phyloP scores from a whole-genome alignment of 371 early-diverging fungal genomes.

The Actinomucor elegans region DNA sequence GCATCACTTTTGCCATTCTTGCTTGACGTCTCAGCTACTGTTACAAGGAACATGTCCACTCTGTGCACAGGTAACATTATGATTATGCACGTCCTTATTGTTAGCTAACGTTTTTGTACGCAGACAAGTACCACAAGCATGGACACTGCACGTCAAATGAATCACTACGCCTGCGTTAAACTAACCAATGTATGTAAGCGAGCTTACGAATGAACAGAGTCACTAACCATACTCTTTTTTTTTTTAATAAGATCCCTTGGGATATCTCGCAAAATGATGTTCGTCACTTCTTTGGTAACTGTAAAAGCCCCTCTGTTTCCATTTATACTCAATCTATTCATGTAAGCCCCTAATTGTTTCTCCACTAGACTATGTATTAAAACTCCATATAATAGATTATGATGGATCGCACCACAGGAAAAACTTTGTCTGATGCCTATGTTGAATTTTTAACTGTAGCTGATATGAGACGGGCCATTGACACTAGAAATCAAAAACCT shows the following conservation, averaged over 20 bases:
- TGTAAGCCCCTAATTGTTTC: too few species aligned
- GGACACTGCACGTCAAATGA: too few species aligned
- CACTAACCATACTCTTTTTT: not conserved
- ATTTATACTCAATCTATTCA: constrained; percentile 52
- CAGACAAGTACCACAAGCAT: not conserved
- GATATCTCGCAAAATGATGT: constrained; percentile 57
- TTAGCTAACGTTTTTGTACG: not conserved
- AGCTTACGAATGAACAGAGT: too few species aligned
- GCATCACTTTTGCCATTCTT: constrained; percentile 21
- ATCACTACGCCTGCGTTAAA: constrained; percentile 42
- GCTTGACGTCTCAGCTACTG: constrained; percentile 8
- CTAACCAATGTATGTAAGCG: constrained; percentile 35
- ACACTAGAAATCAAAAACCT: constrained; percentile 52
- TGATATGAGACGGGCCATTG: constrained; percentile 48
- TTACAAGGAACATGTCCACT: constrained; percentile 18
- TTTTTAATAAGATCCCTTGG: constrained; percentile 52
- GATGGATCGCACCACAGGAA: constrained; percentile 65
- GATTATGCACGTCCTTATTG: not conserved
- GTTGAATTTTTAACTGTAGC: constrained; percentile 56
- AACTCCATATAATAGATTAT: constrained; percentile 32
- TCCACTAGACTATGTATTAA: too few species aligned
- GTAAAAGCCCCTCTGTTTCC: constrained; percentile 36
- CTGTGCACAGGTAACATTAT: constrained; percentile 17
- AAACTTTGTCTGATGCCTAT: constrained; percentile 66
- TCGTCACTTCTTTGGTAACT: constrained; percentile 44